Evolutionary conservation across 306 rosid genomes (phyloP).

Genomic region (Sicyos baderoa): DNA sequence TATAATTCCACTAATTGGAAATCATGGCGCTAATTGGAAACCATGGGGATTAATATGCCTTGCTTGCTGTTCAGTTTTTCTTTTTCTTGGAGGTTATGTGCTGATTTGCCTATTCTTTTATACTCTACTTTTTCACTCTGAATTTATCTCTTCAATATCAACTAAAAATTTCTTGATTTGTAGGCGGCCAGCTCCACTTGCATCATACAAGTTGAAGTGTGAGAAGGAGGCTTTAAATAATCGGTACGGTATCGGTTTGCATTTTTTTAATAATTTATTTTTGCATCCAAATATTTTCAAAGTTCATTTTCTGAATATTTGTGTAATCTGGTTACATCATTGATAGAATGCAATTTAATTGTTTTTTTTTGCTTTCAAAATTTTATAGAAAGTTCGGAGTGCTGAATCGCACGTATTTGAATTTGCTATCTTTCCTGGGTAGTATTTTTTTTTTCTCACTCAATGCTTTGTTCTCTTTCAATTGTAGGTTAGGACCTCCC

Average conservation of each 20-base stretch:
- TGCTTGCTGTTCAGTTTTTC: neutral
- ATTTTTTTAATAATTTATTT: no score
- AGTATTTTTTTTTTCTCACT: constrained; percentile 1
- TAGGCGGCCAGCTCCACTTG: constrained; percentile 63
- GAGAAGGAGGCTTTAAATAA: constrained; percentile 71
- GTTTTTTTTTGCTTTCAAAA: neutral
- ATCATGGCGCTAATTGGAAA: neutral
- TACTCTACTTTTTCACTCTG: neutral
- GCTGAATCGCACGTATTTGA: neutral
- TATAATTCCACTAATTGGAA: neutral
- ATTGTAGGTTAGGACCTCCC: constrained; percentile 84
- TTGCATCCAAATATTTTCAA: constrained; percentile 2
- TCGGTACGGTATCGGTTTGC: constrained; percentile 52
- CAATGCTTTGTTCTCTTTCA: constrained; percentile 20
- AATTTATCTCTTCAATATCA: neutral
- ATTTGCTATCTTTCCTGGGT: constrained; percentile 1
- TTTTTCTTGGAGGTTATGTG: neutral
- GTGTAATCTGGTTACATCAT: constrained; percentile 1
- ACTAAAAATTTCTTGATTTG: constrained; percentile 24
- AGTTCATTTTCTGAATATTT: constrained; percentile 2
- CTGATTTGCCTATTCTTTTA: neutral
- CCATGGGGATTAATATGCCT: neutral
- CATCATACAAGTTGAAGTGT: constrained; percentile 86
- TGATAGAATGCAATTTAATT: neutral
- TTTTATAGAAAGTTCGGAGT: constrained; percentile 6